Base-by-base conservation (phyloP, 306 rosid species). In the Cucurbita ficifolia region DNA sequence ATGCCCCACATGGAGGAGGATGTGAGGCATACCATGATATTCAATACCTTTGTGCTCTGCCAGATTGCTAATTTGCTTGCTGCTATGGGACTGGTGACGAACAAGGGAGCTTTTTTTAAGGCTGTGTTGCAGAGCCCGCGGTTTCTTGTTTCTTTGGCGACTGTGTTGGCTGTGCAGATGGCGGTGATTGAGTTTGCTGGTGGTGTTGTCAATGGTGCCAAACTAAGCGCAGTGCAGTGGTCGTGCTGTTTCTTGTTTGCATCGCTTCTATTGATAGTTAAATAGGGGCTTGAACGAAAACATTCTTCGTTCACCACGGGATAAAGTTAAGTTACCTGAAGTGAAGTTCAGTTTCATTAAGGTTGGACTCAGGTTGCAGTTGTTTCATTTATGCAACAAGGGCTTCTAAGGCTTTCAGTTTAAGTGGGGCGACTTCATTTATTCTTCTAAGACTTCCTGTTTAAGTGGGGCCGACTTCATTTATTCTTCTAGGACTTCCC, bases 1-100 rank as follows among this genome's bases (percentile, higher is more conserved):
- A 7, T 64, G 22, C 50, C 70, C 14, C 16, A 40, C 8, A 77
- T 71, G 51, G 75, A 67, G 10, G 74, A 77, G 45, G 77, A 75
- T 17, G 53, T 77, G 19, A 63, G 76, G 55, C 65, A 80, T 13
- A 75, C 89, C 77, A 85, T 88, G 86, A 76, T 88, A 73, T 87
- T 88, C 81, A 90, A 79, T 73, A 75, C 77, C 8, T 90, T 79
- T 76, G 62, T 79, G 5, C 70, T 90, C 3, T 88, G 92, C 45
- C 96, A 88, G 63, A 38, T 90, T 22, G 77, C 79, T 79, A 78
- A 87, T 79, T 84, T 61, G 33, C 70, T 88, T 64, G 81, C 42
- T 76, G 81, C 70, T 75, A 81, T 88, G 81, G 79, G 76, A 61
- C 4, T 85, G 18, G 72, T 33, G 56, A 82, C 50, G 42, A 22